Percentiles rank a stretch among this genome's conserved stretches.
Evolutionary conservation across 1,139 yeast genomes (phyloP).

Genomic region (Lodderomyces metapsilosis): DNA sequence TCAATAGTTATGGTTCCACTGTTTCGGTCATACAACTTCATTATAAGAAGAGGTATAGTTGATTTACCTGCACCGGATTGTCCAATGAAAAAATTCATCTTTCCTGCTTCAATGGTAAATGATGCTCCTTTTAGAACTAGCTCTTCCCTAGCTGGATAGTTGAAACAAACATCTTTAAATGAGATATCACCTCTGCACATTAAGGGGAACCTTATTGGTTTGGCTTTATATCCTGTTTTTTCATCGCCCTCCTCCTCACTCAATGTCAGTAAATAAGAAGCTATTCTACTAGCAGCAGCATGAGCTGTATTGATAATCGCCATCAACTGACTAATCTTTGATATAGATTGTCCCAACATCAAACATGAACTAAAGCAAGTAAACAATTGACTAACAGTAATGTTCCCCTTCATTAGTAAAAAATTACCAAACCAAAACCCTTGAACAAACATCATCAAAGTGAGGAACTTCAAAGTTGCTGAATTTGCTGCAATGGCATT

Average conservation of each 20-base stretch:
- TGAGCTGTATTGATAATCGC: slow-evolving; percentile 61
- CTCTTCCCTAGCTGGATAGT: slow-evolving; percentile 57
- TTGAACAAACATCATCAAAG: slow-evolving; percentile 78
- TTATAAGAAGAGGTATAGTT: slow-evolving; percentile 62
- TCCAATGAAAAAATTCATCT: slow-evolving; percentile 69
- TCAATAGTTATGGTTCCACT: slow-evolving; percentile 70
- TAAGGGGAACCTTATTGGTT: slow-evolving; percentile 23
- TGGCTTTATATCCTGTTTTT: background rate
- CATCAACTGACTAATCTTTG: slow-evolving; percentile 50
- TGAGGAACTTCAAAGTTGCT: slow-evolving; percentile 55
- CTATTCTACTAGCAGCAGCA: slow-evolving; percentile 52
- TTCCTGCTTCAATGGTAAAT: slow-evolving; percentile 44
- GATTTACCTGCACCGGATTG: slow-evolving; percentile 93
- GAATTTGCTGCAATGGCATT: slow-evolving; percentile 55
- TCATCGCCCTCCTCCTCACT: background rate
- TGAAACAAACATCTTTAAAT: slow-evolving; percentile 55
- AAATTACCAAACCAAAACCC: slow-evolving; percentile 88
- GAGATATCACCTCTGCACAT: slow-evolving; percentile 43
- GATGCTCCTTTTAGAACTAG: slow-evolving; percentile 46
- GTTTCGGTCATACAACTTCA: slow-evolving; percentile 52
- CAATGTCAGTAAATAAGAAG: slow-evolving; percentile 10
- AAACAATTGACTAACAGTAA: slow-evolving; percentile 61
- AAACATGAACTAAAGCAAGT: slow-evolving; percentile 84
- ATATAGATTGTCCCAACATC: slow-evolving; percentile 60
- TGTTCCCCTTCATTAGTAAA: slow-evolving; percentile 51